Evolutionary conservation across 1,139 yeast species (phyloP).

Genomic region (Geotrichum restrictum): DNA sequence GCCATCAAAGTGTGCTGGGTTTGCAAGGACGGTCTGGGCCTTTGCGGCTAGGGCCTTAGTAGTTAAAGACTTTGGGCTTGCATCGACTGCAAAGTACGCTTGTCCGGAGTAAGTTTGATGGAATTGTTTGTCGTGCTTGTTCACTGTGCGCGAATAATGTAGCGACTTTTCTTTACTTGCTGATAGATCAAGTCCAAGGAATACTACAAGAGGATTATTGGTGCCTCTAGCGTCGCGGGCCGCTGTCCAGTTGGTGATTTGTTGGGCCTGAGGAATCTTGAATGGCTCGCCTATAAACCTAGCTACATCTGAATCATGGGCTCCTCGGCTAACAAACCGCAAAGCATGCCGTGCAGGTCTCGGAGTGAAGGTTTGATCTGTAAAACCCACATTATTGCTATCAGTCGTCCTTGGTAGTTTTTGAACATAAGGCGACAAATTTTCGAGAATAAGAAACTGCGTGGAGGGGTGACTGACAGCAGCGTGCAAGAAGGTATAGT

Average conservation of each 20-base stretch:
- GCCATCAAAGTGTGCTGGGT: constrained; percentile 35
- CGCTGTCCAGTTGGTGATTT: constrained; percentile 35
- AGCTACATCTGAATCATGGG: constrained; percentile 21
- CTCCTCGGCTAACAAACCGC: constrained; percentile 19
- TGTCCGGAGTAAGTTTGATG: constrained; percentile 56
- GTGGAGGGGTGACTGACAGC: constrained; percentile 55
- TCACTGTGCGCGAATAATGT: background rate
- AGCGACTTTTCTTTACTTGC: constrained; percentile 22
- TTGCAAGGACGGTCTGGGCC: constrained; percentile 22
- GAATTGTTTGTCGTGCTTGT: background rate
- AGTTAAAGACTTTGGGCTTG: constrained; percentile 36
- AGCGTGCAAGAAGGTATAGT: constrained; percentile 52
- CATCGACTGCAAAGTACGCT: constrained; percentile 75
- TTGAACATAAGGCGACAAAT: constrained; percentile 35
- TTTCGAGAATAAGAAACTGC: constrained; percentile 52
- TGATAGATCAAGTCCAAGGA: constrained; percentile 65
- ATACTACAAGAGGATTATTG: constrained; percentile 48
- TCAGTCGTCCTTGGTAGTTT: constrained; percentile 11
- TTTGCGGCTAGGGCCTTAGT: constrained; percentile 19
- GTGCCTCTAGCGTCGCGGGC: constrained; percentile 40
- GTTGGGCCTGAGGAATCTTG: constrained; percentile 29
- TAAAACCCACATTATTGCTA: background rate
- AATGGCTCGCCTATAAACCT: constrained; percentile 38
- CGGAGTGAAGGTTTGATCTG: constrained; percentile 4
- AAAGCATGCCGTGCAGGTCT: constrained; percentile 20